These are phyloP conservation scores for Corrigiola litoralis DNA, from an alignment of 179 eudicot species.

Conservation along the genomic window DNA sequence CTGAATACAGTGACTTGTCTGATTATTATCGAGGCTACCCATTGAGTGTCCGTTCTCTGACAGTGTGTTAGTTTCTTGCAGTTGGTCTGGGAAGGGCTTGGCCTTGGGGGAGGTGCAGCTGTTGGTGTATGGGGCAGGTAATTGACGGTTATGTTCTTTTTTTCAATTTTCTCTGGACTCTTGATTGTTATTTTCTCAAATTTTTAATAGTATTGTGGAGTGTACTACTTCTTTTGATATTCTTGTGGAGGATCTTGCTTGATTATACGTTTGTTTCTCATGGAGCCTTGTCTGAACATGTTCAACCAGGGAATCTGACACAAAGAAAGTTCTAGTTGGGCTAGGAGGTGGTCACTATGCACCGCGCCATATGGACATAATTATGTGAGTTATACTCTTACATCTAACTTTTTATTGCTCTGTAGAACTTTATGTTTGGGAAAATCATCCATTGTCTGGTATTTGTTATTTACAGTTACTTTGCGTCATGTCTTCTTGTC, in stretches of 20 bases:
- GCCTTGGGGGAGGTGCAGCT: constrained; percentile 69
- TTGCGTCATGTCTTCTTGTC: no score
- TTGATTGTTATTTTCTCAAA: no score
- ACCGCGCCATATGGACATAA: constrained; percentile 88
- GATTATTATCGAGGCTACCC: neutral
- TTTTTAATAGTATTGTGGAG: no score
- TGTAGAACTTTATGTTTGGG: neutral
- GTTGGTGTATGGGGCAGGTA: constrained; percentile 91
- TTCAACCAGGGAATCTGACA: constrained; percentile 39
- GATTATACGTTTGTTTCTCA: neutral
- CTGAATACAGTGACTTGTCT: no score
- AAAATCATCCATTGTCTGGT: neutral
- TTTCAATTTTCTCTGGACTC: no score
- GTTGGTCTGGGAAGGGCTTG: constrained; percentile 96
- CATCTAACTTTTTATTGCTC: neutral
- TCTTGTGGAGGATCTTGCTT: neutral
- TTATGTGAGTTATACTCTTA: constrained; percentile 41
- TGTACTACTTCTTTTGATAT: no score
- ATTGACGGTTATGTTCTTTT: neutral
- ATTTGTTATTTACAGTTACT: no score
- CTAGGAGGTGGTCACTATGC: constrained; percentile 93
- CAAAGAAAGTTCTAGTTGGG: constrained; percentile 68
- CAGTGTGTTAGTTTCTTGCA: constrained; percentile 22
- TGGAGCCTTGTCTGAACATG: neutral
- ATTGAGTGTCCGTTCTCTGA: constrained; percentile 6